Percentiles rank a stretch among this genome's conserved stretches.
Conservation (phyloP, 805 yeast species). For the Ogataea pilisensis region DNA sequence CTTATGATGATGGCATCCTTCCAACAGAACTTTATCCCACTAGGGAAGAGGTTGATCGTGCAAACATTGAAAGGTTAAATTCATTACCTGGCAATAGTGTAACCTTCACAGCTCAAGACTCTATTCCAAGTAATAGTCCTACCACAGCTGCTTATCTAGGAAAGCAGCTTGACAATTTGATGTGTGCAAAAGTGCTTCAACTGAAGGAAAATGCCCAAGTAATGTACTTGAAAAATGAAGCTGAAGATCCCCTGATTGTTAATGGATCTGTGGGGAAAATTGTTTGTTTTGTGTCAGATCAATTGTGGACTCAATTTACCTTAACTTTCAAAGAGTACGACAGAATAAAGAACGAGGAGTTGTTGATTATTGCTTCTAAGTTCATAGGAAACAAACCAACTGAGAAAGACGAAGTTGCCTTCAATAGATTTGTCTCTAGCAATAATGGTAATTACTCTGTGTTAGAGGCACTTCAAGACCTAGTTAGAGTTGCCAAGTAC, state of each 20-base stretch:
- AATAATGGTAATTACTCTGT: slow-evolving; percentile 3
- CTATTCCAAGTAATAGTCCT: slow-evolving; percentile 8
- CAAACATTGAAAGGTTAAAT: slow-evolving; percentile 55
- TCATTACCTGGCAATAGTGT: slow-evolving; percentile 44
- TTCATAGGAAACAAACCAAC: slow-evolving; percentile 12
- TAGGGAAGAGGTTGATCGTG: slow-evolving; percentile 73
- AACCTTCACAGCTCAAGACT: slow-evolving; percentile 45
- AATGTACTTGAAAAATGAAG: slow-evolving; percentile 77
- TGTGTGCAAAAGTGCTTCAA: slow-evolving; percentile 63
- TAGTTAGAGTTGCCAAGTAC: slow-evolving; percentile 24
- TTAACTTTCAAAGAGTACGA: slow-evolving; percentile 25
- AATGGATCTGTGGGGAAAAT: slow-evolving; percentile 90
- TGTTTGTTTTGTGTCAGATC: slow-evolving; percentile 42
- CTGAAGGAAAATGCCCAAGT: slow-evolving; percentile 90
- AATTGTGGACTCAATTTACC: slow-evolving; percentile 23
- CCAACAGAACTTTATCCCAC: slow-evolving; percentile 92
- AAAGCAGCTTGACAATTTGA: slow-evolving; percentile 38
- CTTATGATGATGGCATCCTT: slow-evolving; percentile 66
- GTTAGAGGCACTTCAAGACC: slow-evolving; percentile 9
- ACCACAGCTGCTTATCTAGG: slow-evolving; percentile 5
- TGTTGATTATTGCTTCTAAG: slow-evolving; percentile 13
- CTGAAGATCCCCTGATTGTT: slow-evolving; percentile 64
- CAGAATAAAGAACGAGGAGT: slow-evolving; percentile 11
- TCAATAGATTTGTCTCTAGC: slow-evolving; percentile 13
- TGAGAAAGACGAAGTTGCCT: slow-evolving; percentile 17